Evolutionary conservation across 2,329 filamentous ascomycete genomes (phyloP), one percentile per base, ranked within the genome.

Genomic region (Colletotrichum camelliae): DNA sequence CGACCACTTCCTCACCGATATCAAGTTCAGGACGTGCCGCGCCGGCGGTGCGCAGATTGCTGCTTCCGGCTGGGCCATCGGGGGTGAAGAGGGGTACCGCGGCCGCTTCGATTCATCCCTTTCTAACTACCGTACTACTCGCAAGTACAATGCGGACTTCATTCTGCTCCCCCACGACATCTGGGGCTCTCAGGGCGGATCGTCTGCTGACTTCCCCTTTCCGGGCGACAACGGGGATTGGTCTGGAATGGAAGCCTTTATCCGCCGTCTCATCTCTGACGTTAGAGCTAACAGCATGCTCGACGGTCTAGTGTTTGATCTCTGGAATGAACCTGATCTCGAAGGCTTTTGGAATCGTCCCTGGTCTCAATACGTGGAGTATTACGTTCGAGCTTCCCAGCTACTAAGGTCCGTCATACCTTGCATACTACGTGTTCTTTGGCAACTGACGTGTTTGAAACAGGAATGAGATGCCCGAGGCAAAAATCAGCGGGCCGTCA

Each of bases 101-200:
- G 55, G 55, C 21, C 55, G 55, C 3, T 58, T 58, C 2, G 16
- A 58, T 29, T 29, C 55, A 16, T 18, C 55, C 2, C 55, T 58
- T 24, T 58, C 55, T 16, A 71, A 71, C 10, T 71, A 65, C 4
- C 58, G 68, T 15, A 71, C 39, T 6, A 65, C 60, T 27, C 68
- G 60, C 29, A 61, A 61, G 37, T 64, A 55, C 8, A 29, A n/a
- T 18, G 68, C 37, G 13, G 58, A 61, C 27, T 71, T 71, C 68
- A 55, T 61, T 3, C 58, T 72, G 16, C 64, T 77, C 13, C 61
- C 67, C 29, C 68, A 74, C 35, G 75, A 74, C 29, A 39, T 75
- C 33, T 77, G 75, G 75, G 75, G 75, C 24, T 61, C 58, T 61
- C 39, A 67, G 15, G 27, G 43, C 8, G 10, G 18, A 4, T 48